Base-by-base conservation (phyloP, 129 eudicot genomes). In the Apium graveolens region DNA sequence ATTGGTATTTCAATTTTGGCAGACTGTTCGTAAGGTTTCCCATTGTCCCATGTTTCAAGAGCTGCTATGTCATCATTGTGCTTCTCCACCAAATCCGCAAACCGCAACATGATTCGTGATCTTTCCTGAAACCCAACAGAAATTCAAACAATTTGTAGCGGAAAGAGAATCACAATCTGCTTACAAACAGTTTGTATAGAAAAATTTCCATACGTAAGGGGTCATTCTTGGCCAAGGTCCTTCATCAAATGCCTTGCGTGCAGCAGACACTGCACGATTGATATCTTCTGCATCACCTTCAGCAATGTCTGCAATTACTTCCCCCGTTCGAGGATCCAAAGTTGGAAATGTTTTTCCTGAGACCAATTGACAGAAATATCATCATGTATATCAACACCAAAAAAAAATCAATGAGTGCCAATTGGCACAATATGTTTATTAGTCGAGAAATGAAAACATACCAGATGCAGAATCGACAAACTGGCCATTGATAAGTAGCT, bases 151-250 rank as follows among this genome's bases (percentile, higher is more conserved):
- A n/a, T n/a, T n/a, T n/a, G n/a, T n/a, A n/a, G n/a, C n/a, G n/a
- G n/a, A n/a, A n/a, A n/a, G n/a, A n/a, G n/a, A n/a, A n/a, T n/a
- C n/a, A n/a, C n/a, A n/a, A n/a, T n/a, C n/a, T n/a, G n/a, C n/a
- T n/a, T n/a, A n/a, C n/a, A n/a, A n/a, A n/a, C n/a, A n/a, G n/a
- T n/a, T n/a, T n/a, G n/a, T n/a, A n/a, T n/a, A n/a, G n/a, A n/a
- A n/a, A n/a, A n/a, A n/a, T n/a, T n/a, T n/a, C n/a, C n/a, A n/a
- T 46, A 81, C 84, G 70, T 81, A 81, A 76, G 84, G 80, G 32
- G 80, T 76, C 84, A 81, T 81, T 51, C 31, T 81, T 44, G 84
- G 84, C 84, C 84, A 81, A n/a, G 84, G 84, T 44, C 84, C 84
- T 69, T 81, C 84, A 76, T 81, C 84, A 76, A 81, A 81, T 8